phyloP scores from a whole-genome alignment of 129 eudicot species.

The Sambucus nigra region DNA sequence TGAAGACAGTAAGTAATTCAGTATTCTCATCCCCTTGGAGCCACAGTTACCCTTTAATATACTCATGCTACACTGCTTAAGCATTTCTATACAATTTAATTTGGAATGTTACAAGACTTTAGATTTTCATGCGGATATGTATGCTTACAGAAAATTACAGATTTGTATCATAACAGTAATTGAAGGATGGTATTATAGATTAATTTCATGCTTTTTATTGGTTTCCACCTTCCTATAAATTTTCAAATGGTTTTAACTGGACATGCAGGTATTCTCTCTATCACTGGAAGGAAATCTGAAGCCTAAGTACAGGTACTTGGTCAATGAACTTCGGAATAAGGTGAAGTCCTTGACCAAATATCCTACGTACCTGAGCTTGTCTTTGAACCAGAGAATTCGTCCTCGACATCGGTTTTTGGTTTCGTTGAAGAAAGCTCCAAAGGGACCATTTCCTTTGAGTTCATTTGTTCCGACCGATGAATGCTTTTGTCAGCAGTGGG shows the following conservation, averaged over 20 bases:
- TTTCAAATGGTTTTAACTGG: not conserved
- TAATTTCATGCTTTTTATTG: not conserved
- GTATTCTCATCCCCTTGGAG: no score
- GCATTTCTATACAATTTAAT: no score
- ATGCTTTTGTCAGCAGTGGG: conserved; percentile 93
- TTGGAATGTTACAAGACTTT: no score
- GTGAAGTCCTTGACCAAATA: conserved; percentile 84
- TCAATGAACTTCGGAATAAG: conserved; percentile 81
- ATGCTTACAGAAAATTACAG: no score
- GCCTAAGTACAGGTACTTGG: conserved; percentile 80
- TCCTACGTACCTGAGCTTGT: conserved; percentile 87
- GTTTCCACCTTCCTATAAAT: conserved; percentile 1
- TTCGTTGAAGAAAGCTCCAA: conserved; percentile 76
- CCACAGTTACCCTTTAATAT: no score
- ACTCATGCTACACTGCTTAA: no score
- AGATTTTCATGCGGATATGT: no score
- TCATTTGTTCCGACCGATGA: conserved; percentile 88
- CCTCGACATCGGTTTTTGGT: conserved; percentile 95
- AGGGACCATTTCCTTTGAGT: conserved; percentile 89
- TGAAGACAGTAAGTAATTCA: no score
- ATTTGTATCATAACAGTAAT: not conserved
- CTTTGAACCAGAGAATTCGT: conserved; percentile 86
- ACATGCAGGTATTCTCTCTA: conserved; percentile 69
- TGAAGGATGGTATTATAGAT: not conserved
- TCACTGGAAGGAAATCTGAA: conserved; percentile 84